Percentiles rank a stretch among this genome's conserved stretches.
phyloP scores from a whole-genome alignment of 2,329 filamentous ascomycete genomes.

The Fusarium humuli region DNA sequence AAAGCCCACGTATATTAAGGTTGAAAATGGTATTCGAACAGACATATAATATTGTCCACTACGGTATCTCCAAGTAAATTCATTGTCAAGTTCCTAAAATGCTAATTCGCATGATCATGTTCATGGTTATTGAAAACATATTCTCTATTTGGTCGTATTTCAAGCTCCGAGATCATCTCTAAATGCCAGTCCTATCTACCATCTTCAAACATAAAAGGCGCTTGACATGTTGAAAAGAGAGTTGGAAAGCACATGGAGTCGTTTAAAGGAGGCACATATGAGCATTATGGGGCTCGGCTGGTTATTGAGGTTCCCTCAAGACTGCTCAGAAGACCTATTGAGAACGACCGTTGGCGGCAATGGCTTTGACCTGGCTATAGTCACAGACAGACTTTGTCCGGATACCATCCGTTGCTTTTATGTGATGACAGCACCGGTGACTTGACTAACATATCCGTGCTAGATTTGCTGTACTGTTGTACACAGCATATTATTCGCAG shows the following conservation, averaged over 20 bases:
- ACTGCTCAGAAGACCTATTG: no score
- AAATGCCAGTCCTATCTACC: background rate
- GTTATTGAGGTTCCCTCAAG: no score
- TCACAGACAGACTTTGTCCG: background rate
- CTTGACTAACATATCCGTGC: background rate
- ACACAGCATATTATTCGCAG: background rate
- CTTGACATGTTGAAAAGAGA: background rate
- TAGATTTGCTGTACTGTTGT: background rate
- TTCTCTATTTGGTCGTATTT: background rate
- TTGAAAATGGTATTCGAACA: background rate
- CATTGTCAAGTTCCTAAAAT: no score
- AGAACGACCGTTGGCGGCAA: no score
- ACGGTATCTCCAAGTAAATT: background rate
- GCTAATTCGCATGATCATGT: background rate
- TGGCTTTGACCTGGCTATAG: background rate
- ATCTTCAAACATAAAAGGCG: background rate
- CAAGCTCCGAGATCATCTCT: background rate
- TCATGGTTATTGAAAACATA: background rate
- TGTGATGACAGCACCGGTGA: no score
- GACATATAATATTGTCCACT: no score
- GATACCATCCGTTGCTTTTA: background rate
- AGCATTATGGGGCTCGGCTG: no score
- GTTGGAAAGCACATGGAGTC: background rate
- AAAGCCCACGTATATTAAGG: background rate
- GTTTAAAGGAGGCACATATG: background rate